Conservation (phyloP, 2,329 filamentous ascomycete genomes). For the Aspergillus aculeatinus region DNA sequence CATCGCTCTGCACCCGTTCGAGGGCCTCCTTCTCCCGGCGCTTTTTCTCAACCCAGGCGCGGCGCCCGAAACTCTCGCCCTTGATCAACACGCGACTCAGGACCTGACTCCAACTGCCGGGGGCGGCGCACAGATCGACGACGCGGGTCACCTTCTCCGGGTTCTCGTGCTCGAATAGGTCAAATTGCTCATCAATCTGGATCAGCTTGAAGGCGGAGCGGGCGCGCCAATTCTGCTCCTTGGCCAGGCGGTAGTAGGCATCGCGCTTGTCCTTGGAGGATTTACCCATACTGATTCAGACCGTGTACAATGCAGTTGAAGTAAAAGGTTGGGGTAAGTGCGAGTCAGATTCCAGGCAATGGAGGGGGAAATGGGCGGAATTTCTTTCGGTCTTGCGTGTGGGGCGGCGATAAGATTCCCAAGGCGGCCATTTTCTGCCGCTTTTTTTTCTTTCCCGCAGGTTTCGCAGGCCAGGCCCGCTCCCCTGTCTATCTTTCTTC, state of each 20-base stretch:
- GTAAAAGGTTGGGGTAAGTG: neutral
- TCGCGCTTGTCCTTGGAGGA: conserved; percentile 99
- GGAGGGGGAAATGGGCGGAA: conserved; percentile 6
- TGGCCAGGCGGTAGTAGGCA: conserved; percentile 94
- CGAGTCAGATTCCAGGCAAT: neutral
- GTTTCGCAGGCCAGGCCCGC: neutral
- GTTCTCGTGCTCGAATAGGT: conserved; percentile 69
- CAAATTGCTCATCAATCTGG: conserved; percentile 94
- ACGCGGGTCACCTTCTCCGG: conserved; percentile 78
- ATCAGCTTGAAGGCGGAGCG: conserved; percentile 95
- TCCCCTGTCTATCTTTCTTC: neutral
- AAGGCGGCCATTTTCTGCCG: conserved; percentile 35
- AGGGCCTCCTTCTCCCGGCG: conserved; percentile 52
- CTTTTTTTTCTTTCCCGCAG: conserved; percentile 31
- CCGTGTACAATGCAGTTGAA: conserved; percentile 1
- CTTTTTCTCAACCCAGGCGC: conserved; percentile 84
- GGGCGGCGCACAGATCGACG: conserved; percentile 92
- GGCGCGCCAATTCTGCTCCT: conserved; percentile 98
- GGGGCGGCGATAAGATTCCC: conserved; percentile 40
- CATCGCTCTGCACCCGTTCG: conserved; percentile 20
- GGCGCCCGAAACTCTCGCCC: conserved; percentile 82
- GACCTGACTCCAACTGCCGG: conserved; percentile 96
- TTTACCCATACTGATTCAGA: conserved; percentile 69
- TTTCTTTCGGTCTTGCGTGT: conserved; percentile 26
- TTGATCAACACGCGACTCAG: conserved; percentile 90